Base-by-base conservation (phyloP, 108 stramenopile genomes). In the Bacterosira constricta region DNA sequence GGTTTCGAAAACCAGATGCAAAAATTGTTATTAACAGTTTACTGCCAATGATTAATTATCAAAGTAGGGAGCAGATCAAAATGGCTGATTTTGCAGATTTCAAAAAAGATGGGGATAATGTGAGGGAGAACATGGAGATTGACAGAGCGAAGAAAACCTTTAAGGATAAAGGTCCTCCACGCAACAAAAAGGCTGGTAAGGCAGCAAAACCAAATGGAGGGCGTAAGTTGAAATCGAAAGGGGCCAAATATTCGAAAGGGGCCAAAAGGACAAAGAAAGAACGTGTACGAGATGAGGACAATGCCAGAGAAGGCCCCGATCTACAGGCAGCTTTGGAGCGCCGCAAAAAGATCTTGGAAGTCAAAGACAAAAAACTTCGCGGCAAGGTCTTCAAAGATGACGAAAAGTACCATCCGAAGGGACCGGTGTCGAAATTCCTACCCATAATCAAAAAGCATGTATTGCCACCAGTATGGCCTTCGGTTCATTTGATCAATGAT, bases 1-100 rank as follows among this genome's bases (percentile, higher is more conserved):
- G 81, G 46, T 63, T 81, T 12, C 23, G 69, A 34, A 88, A 88
- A 45, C 86, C 86, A 4, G 69, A 88, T 70, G 93, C 90, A 15
- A 79, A 76, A 30, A 88, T 94, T 69, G 93, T 91, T 25, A 88
- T 94, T 44, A 91, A 94, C 60, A 81, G 83, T 46, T 49, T 94
- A 50, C 56, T 94, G 31, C 93, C 93, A 20, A 83, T 89, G 87
- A 71, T 86, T 0, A 80, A 88, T 55, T 72, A 65, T 71, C 63
- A 71, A 38, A 38, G 32, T 32, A 39, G 25, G 32, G 51, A 63
- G 18, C 35, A 52, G 35, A 37, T 49, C 12, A 79, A 70, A 26
- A 79, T 79, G 77, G 77, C 77, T 1, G 77, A 79, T 66, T 53
- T 69, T 25, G 77, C 62, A 4, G 77, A 79, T 60, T 79, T 79